Evolutionary conservation across 129 eudicot genomes (phyloP).

Genomic region (Chrysanthemum lavandulifolium): DNA sequence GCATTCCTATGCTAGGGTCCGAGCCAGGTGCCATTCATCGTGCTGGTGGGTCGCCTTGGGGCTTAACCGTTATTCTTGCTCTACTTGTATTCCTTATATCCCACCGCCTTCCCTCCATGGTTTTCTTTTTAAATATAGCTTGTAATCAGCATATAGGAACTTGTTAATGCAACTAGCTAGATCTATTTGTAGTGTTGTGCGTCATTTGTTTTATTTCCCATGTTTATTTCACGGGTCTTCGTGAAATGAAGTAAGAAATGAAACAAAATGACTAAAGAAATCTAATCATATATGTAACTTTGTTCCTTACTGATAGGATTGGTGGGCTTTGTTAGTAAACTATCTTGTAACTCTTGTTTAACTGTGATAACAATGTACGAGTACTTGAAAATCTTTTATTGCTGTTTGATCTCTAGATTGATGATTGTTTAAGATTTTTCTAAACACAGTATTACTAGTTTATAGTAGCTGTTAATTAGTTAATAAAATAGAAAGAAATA

Average conservation of each 20-base stretch:
- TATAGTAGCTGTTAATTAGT: too few species aligned
- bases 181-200: neutral
- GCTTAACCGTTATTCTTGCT: constrained; percentile 35
- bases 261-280: too few species aligned
- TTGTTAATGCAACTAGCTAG: neutral
- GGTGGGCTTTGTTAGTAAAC: too few species aligned
- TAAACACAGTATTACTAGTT: too few species aligned
- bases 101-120: constrained; percentile 36
- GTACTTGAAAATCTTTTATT: too few species aligned
- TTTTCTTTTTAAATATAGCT: constrained; percentile 26
- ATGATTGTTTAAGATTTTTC: too few species aligned
- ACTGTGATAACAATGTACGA: too few species aligned
- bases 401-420: too few species aligned
- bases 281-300: too few species aligned
- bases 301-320: too few species aligned
- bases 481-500: too few species aligned
- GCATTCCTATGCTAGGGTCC: constrained; percentile 37
- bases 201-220: neutral
- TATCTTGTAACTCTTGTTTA: too few species aligned
- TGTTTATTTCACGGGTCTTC: neutral
- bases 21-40: constrained; percentile 41
- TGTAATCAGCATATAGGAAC: neutral
- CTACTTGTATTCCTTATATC: constrained; percentile 37
- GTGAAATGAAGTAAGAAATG: neutral
- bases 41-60: constrained; percentile 48